Percentiles rank a stretch among this genome's conserved stretches.
These are phyloP conservation scores for Casuarina glauca DNA, from an alignment of 306 rosid species.

Conservation along the genomic window DNA sequence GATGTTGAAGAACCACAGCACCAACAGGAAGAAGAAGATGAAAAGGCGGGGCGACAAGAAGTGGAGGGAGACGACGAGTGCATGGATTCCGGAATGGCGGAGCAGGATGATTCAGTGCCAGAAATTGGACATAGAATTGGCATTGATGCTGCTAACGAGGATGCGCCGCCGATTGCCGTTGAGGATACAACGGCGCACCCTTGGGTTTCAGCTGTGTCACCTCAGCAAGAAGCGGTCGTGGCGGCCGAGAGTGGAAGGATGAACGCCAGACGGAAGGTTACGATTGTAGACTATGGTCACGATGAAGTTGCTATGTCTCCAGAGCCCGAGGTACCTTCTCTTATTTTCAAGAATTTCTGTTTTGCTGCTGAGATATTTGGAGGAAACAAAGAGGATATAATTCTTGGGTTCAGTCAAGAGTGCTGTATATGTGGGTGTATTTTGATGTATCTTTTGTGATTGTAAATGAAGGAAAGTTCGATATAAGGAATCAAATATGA, in stretches of 20 bases:
- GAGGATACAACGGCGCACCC: slow-evolving; percentile 42
- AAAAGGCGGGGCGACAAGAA: slow-evolving; percentile 27
- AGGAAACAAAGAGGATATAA: not conserved
- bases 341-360: not conserved
- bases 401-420: not conserved
- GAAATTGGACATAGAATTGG: slow-evolving; percentile 28
- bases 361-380: not conserved
- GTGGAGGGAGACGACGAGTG: slow-evolving; percentile 19
- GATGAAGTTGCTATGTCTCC: slow-evolving; percentile 98
- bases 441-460: not conserved
- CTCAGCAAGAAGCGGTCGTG: slow-evolving; percentile 30
- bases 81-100: slow-evolving; percentile 36
- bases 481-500: not conserved
- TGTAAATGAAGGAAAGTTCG: not conserved
- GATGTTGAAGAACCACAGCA: slow-evolving; percentile 16
- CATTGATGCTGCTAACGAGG: slow-evolving; percentile 42
- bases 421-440: not conserved
- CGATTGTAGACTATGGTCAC: slow-evolving; percentile 87
- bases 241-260: slow-evolving; percentile 26
- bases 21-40: slow-evolving; percentile 45
- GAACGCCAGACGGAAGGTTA: slow-evolving; percentile 54
- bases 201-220: slow-evolving; percentile 38
- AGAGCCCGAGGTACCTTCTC: slow-evolving; percentile 70
- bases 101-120: slow-evolving; percentile 45
- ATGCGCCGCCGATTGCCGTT: slow-evolving; percentile 21